Evolutionary conservation across 208 protist species (phyloP), one percentile per base, ranked within the genome.

Genomic region (Acanthamoeba sp.): DNA sequence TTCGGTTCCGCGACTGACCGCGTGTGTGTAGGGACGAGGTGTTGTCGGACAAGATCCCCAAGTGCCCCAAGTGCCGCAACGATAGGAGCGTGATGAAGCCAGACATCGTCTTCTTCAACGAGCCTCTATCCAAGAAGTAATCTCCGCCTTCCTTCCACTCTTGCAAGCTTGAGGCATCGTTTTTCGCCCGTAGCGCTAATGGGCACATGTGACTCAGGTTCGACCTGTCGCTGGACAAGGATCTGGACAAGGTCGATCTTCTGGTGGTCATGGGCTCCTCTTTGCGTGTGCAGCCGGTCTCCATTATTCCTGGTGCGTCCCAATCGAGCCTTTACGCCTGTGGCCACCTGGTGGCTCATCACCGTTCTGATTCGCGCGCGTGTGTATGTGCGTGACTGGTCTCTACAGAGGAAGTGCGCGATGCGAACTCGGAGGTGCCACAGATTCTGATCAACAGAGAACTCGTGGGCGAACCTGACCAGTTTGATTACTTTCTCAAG

Each of bases 401-500:
- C 24, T 62, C 55, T 62, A 6, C 69, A 78, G 69, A 78, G 38
- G 38, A 45, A 42, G 32, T 78, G 38, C 36, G 69, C 18, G 69
- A 78, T 45, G 69, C 36, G 16, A 78, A 42, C 32, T 36, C 32
- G 38, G 69, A 78, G 24, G 94, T 95, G n/a, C 97, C 94, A 9
- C 95, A 96, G 29, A 89, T 97, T 16, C 84, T 97, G 40, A 96
- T 97, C 57, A 97, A 97, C 94, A 32, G 94, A 2, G 97, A 97
- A 64, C 50, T 52, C 18, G 69, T 96, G 64, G 24, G 82, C 7
- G 52, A 89, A 12, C 12, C 32, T 24, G n/a, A 95, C 18, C 78
- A 55, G 24, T 97, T 96, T 73, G 95, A 96, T 29, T 42, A 78
- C 69, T 78, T 78, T 38, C 69, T 78, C 36, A 12, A 78, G 38